These are phyloP conservation scores for Oryza nivara DNA, from an alignment of 176 grass and related monocot species.

Conservation along the genomic window DNA sequence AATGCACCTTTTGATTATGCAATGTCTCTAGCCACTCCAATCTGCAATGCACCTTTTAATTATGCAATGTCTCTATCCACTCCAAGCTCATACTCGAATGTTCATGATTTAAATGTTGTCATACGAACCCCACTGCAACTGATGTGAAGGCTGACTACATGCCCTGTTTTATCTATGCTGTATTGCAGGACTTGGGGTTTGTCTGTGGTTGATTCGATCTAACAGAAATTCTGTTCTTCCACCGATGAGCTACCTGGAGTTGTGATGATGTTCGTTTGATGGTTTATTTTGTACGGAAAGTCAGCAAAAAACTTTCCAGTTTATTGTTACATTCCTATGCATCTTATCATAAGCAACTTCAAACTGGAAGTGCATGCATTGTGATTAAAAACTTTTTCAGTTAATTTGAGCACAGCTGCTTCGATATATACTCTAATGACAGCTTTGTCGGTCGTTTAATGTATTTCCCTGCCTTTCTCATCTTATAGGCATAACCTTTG, in stretches of 20 bases:
- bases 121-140: background rate
- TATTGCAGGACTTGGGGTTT: slow-evolving; percentile 42
- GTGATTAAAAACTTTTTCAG: slow-evolving; percentile 48
- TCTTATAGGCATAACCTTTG: background rate
- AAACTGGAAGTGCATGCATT: slow-evolving; percentile 47
- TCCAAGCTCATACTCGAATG: background rate
- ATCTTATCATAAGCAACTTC: slow-evolving; percentile 58
- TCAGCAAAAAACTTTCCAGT: slow-evolving; percentile 44
- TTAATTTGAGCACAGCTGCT: slow-evolving; percentile 20
- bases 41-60: background rate
- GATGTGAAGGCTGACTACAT: background rate
- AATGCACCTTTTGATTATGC: background rate
- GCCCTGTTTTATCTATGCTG: background rate
- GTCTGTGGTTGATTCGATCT: slow-evolving; percentile 9
- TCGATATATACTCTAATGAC: background rate
- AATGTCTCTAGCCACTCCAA: background rate
- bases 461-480: background rate
- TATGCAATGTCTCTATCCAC: background rate
- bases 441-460: background rate
- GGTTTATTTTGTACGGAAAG: slow-evolving; percentile 49
- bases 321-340: slow-evolving; percentile 24
- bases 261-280: slow-evolving; percentile 37
- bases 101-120: background rate
- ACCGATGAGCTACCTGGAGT: slow-evolving; percentile 36
- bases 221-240: slow-evolving; percentile 14